phyloP scores from a whole-genome alignment of 495 filamentous ascomycete genomes.

The Immersiella caudata region DNA sequence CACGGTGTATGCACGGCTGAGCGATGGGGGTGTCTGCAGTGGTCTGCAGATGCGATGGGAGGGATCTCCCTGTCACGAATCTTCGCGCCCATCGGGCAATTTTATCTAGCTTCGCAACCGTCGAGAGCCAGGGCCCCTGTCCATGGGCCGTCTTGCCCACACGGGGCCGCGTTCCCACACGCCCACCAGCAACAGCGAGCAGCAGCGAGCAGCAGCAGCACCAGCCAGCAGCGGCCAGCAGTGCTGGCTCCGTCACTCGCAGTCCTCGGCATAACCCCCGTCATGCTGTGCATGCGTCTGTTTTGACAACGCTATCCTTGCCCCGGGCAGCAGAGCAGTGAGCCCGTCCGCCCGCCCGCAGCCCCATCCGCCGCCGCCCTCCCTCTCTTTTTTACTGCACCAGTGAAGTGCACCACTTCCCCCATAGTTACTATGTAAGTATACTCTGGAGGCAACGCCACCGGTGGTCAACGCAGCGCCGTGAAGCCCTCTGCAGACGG shows the following conservation, averaged over 20 bases:
- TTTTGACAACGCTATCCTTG: conserved; percentile 13
- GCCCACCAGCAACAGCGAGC: not conserved
- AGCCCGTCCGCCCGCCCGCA: not conserved
- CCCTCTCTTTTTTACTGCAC: not conserved
- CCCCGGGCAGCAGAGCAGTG: conserved; percentile 6
- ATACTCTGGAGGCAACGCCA: not conserved
- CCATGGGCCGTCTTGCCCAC: not conserved
- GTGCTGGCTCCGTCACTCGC: conserved; percentile 13
- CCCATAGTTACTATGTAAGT: no score
- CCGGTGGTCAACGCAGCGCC: no score
- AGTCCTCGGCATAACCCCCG: conserved; percentile 17
- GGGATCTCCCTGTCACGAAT: conserved; percentile 35
- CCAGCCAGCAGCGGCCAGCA: not conserved
- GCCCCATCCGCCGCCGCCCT: not conserved
- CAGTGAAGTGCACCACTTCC: no score
- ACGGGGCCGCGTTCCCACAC: not conserved
- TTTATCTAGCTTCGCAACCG: conserved; percentile 45
- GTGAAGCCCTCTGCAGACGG: not conserved
- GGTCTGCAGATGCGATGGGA: conserved; percentile 37
- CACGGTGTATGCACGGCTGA: conserved; percentile 21
- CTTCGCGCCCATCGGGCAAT: conserved; percentile 45
- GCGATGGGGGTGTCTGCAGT: conserved; percentile 26
- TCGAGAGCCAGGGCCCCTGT: conserved; percentile 32
- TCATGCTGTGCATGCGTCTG: conserved; percentile 11
- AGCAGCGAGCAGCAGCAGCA: not conserved